A percentile compares a stretch with the other conserved stretches of the same genome.
Evolutionary conservation across 495 filamentous ascomycete species (phyloP).

Genomic region (Annulohypoxylon stygium): DNA sequence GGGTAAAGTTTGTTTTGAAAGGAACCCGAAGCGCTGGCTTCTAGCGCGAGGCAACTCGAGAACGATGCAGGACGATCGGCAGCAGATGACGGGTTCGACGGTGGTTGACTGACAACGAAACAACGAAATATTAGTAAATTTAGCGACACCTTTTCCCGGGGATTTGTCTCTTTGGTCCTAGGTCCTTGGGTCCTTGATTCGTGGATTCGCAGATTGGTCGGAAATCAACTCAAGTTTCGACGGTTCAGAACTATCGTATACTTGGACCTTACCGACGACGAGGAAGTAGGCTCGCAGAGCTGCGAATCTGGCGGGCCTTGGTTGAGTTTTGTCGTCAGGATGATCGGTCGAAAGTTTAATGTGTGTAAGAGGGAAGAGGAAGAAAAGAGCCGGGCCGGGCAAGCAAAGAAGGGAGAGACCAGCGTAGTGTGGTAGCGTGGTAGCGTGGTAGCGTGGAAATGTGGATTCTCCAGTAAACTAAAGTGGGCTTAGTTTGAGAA

Average conservation of each 20-base stretch:
- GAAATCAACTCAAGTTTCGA: conserved; percentile 39
- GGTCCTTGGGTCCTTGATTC: conserved; percentile 28
- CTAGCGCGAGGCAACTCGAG: conserved; percentile 36
- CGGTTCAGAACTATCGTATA: conserved; percentile 31
- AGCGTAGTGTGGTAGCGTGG: background rate
- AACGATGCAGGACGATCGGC: conserved; percentile 27
- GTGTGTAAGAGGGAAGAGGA: conserved; percentile 37
- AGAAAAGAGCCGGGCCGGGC: conserved; percentile 40
- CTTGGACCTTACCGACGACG: conserved; percentile 36
- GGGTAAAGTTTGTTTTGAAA: conserved; percentile 38
- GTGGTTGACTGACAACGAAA: conserved; percentile 10
- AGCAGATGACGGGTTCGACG: conserved; percentile 26
- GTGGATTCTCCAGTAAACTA: conserved; percentile 28
- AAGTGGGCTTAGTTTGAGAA: conserved; percentile 18
- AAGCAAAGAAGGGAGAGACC: conserved; percentile 38
- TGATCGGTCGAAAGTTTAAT: conserved; percentile 46
- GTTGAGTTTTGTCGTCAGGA: conserved; percentile 40
- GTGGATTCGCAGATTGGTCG: conserved; percentile 4
- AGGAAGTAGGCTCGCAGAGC: conserved; percentile 33
- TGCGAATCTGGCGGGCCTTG: conserved; percentile 28
- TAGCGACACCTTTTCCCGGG: conserved; percentile 13
- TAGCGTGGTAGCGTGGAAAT: background rate
- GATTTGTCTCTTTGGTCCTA: conserved; percentile 22
- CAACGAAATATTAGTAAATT: background rate
- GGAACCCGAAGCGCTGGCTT: conserved; percentile 46